Evolutionary conservation across 352 stramenopile species (phyloP).

Genomic region (Phytophthora pseudosyringae): DNA sequence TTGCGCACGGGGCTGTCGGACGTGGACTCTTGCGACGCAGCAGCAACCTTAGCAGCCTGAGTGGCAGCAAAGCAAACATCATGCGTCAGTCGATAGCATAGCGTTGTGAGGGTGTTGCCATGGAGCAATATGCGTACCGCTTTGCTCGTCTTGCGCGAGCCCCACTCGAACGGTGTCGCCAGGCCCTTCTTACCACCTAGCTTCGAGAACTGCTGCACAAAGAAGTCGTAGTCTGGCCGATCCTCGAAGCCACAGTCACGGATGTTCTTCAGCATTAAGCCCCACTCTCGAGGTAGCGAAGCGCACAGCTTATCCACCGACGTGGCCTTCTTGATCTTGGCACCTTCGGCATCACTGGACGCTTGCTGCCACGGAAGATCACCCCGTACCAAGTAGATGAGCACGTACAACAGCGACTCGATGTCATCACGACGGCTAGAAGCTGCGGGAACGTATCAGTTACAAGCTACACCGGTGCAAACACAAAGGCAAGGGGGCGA

Average conservation of each 20-base stretch:
- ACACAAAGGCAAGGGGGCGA: not conserved
- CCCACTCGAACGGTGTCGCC: constrained; percentile 56
- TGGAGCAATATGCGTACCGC: constrained; percentile 17
- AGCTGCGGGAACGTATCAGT: constrained; percentile 40
- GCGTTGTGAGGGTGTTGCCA: not conserved
- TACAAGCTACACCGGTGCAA: constrained; percentile 5
- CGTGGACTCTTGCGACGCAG: constrained; percentile 20
- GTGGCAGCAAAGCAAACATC: not conserved
- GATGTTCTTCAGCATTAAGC: constrained; percentile 60
- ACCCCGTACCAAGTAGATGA: constrained; percentile 88
- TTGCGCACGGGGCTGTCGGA: constrained; percentile 34
- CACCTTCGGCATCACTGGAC: constrained; percentile 67
- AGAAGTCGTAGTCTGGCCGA: constrained; percentile 82
- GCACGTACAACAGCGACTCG: constrained; percentile 91
- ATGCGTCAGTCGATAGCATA: not conserved
- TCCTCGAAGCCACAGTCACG: constrained; percentile 73
- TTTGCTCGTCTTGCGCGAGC: constrained; percentile 33
- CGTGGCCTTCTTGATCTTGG: constrained; percentile 72
- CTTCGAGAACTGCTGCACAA: constrained; percentile 54
- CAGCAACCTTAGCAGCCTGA: constrained; percentile 20
- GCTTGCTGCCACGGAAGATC: constrained; percentile 74
- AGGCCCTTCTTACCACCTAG: constrained; percentile 52
- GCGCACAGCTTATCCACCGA: constrained; percentile 63
- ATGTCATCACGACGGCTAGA: constrained; percentile 91
- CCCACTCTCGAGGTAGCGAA: constrained; percentile 59